These are phyloP conservation scores for Pythium dissotocum DNA, from an alignment of 352 stramenopile species.

Conservation along the genomic window DNA sequence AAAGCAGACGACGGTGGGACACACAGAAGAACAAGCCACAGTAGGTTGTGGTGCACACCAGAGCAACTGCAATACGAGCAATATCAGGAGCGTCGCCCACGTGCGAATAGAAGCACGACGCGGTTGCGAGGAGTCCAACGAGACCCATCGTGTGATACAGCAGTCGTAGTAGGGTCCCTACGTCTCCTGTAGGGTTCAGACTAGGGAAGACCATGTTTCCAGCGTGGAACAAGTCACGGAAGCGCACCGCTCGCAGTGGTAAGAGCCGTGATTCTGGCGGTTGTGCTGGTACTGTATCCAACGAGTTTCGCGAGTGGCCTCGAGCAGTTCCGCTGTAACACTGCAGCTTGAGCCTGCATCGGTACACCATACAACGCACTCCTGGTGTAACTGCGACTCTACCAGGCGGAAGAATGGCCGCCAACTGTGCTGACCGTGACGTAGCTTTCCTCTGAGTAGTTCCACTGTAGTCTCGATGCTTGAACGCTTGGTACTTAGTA, in stretches of 20 bases:
- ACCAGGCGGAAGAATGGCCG: neutral
- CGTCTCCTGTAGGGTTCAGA: neutral
- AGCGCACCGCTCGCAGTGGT: neutral
- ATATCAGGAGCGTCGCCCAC: neutral
- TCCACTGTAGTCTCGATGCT: neutral
- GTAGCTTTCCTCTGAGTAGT: neutral
- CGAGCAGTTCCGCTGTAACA: neutral
- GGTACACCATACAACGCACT: neutral
- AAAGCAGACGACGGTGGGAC: neutral
- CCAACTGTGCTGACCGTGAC: neutral
- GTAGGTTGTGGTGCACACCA: neutral
- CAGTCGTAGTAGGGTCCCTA: neutral
- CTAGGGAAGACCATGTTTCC: neutral
- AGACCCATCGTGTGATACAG: neutral
- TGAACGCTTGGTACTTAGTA: neutral
- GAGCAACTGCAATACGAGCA: neutral
- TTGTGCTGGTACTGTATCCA: neutral
- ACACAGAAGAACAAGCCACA: neutral
- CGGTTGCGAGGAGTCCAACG: neutral
- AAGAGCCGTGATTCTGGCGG: neutral
- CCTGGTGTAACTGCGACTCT: neutral
- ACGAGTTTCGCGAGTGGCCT: neutral
- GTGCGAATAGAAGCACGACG: neutral
- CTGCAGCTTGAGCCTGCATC: conserved; percentile 4
- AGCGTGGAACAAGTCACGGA: neutral